phyloP scores from a whole-genome alignment of 2,329 filamentous ascomycete species.

The Fusarium chaquense region DNA sequence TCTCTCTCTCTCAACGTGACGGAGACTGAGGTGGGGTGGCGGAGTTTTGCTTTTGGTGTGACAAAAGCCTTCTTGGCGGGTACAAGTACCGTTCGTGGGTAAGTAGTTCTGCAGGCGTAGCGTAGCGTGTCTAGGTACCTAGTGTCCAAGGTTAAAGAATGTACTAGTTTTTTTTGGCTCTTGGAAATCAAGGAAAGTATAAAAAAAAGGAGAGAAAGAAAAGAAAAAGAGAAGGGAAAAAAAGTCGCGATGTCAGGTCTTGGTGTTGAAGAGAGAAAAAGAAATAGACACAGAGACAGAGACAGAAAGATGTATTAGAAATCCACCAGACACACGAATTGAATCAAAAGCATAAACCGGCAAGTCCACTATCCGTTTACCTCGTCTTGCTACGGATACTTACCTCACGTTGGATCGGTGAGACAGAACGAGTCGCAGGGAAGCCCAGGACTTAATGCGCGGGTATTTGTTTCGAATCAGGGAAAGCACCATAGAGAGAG shows the following conservation, averaged over 20 bases:
- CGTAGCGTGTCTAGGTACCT: constrained; percentile 1
- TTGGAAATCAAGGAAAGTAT: not conserved
- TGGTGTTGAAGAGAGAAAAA: constrained; percentile 6
- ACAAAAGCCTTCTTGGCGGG: constrained; percentile 28
- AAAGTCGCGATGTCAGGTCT: constrained; percentile 1
- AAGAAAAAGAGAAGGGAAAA: not conserved
- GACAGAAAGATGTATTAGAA: not conserved
- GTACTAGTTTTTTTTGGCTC: not conserved
- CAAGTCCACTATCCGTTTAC: constrained; percentile 31
- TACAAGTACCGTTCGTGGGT: constrained; percentile 12
- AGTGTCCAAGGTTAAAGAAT: not conserved
- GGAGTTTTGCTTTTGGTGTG: constrained; percentile 40
- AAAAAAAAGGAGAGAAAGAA: not conserved
- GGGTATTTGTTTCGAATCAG: constrained; percentile 37
- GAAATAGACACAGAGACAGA: not conserved
- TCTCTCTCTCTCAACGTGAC: constrained; percentile 17
- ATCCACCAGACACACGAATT: constrained; percentile 4
- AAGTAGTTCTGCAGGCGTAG: not conserved
- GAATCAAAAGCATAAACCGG: constrained; percentile 20
- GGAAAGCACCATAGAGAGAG: constrained; percentile 19
- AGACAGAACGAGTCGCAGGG: constrained; percentile 38
- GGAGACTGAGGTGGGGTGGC: constrained; percentile 39
- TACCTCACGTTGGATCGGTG: constrained; percentile 27
- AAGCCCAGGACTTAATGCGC: constrained; percentile 27
- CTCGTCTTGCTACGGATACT: constrained; percentile 9